These are phyloP conservation scores for Blastocladiella britannica DNA, from an alignment of 192 early-diverging fungal genomes.

Conservation along the genomic window DNA sequence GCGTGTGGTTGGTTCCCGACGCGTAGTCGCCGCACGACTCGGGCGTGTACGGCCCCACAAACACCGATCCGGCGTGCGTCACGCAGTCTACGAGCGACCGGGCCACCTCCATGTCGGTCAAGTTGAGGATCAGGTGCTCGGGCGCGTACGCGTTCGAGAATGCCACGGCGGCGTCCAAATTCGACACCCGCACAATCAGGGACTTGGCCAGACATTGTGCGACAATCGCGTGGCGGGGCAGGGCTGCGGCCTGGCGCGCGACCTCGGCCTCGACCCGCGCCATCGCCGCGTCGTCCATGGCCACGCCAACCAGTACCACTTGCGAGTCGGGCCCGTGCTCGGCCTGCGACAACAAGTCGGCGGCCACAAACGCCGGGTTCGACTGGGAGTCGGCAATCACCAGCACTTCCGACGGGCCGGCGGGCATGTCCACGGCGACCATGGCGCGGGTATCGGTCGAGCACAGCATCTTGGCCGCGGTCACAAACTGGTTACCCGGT, in stretches of 20 bases:
- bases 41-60: constrained; percentile 89
- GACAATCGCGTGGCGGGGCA: constrained; percentile 79
- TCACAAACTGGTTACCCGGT: constrained; percentile 99
- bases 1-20: constrained; percentile 96
- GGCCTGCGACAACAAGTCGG: constrained; percentile 89
- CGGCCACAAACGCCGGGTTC: constrained; percentile 78
- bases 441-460: constrained; percentile 88
- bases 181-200: constrained; percentile 48
- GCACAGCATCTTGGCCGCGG: constrained; percentile 91
- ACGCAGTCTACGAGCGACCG: constrained; percentile 38
- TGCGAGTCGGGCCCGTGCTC: constrained; percentile 95
- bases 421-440: constrained; percentile 97
- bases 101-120: constrained; percentile 38
- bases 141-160: constrained; percentile 95
- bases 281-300: constrained; percentile 39
- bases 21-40: constrained; percentile 99
- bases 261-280: constrained; percentile 59
- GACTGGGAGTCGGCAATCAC: constrained; percentile 79
- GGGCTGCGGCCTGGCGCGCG: constrained; percentile 50
- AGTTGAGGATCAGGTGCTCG: constrained; percentile 92
- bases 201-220: constrained; percentile 69
- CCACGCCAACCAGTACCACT: constrained; percentile 80
- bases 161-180: constrained; percentile 51
- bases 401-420: constrained; percentile 95
- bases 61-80: constrained; percentile 83